Conservation (phyloP, 108 stramenopile species). For the Cyclostephanos tholiformis region DNA sequence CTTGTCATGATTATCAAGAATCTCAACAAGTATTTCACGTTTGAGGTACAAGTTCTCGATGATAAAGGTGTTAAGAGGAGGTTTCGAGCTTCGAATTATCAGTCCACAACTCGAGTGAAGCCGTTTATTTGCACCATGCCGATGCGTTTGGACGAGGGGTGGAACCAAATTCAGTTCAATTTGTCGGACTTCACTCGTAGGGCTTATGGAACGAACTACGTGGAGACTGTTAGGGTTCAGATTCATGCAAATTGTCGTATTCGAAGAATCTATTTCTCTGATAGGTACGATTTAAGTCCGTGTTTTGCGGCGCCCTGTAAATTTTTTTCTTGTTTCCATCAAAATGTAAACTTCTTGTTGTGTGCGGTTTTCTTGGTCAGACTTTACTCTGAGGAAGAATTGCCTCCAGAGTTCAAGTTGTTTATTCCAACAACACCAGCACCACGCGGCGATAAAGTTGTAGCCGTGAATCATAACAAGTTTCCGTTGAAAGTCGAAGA, state of each 20-base stretch:
- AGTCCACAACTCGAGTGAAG: constrained; percentile 90
- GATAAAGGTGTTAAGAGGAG: constrained; percentile 88
- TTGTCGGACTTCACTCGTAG: constrained; percentile 90
- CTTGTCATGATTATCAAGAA: constrained; percentile 96
- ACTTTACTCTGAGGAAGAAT: constrained; percentile 89
- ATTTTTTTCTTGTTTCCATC: not conserved
- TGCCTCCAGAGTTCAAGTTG: constrained; percentile 88
- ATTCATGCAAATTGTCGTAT: constrained; percentile 94
- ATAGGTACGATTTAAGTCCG: constrained; percentile 25
- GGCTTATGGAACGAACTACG: constrained; percentile 93
- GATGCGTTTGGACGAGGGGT: constrained; percentile 93
- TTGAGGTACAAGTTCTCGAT: constrained; percentile 93
- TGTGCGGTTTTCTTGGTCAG: constrained; percentile 17
- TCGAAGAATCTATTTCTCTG: constrained; percentile 91
- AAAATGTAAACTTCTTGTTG: not conserved
- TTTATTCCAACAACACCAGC: constrained; percentile 42
- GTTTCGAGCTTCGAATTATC: constrained; percentile 92
- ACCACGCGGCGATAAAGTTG: not conserved
- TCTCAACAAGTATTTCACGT: constrained; percentile 94
- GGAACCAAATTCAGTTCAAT: constrained; percentile 97
- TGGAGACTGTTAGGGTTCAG: constrained; percentile 91
- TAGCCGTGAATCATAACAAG: not conserved
- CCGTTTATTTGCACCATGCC: constrained; percentile 96
- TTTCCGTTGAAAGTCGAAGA: not conserved
- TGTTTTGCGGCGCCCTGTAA: not conserved